phyloP scores from a whole-genome alignment of 495 filamentous ascomycete species.

The Hypoxylon trugodes region DNA sequence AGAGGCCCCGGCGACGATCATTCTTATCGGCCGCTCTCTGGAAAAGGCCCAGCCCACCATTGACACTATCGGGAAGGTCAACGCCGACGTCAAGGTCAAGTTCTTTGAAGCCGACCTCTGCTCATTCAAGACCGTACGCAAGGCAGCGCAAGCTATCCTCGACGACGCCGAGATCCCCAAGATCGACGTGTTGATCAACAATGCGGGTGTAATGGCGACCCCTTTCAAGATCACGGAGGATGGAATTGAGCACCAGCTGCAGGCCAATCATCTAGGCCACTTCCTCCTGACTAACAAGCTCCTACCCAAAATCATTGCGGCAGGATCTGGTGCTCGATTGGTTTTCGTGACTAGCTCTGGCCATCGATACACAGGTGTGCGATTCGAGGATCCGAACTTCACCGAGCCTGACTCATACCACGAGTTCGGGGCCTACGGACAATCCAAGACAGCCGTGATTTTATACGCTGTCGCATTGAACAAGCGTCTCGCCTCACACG shows the following conservation, averaged over 20 bases:
- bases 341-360: conserved; percentile 53
- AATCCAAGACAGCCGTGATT: conserved; percentile 67
- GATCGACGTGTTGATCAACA: conserved; percentile 74
- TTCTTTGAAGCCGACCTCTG: conserved; percentile 59
- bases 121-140: conserved; percentile 57
- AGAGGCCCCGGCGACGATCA: conserved; percentile 51
- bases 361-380: conserved; percentile 52
- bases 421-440: conserved; percentile 60
- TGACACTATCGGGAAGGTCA: conserved; percentile 49
- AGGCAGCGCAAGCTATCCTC: conserved; percentile 58
- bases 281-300: conserved; percentile 66
- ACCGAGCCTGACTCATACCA: conserved; percentile 48
- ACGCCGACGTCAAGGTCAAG: conserved; percentile 47
- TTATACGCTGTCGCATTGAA: conserved; percentile 63
- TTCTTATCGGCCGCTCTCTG: conserved; percentile 54
- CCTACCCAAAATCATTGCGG: conserved; percentile 54
- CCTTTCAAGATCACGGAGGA: conserved; percentile 51
- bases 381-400: conserved; percentile 63
- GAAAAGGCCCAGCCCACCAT: conserved; percentile 51
- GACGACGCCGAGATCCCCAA: conserved; percentile 55
- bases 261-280: conserved; percentile 66
- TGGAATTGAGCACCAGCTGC: conserved; percentile 66
- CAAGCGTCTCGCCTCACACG: conserved; percentile 46
- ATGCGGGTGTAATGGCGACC: conserved; percentile 70
- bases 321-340: conserved; percentile 40